Evolutionary conservation across 208 protist genomes (phyloP), one percentile per base, ranked within the genome.

Genomic region (Strigomonas culicis): DNA sequence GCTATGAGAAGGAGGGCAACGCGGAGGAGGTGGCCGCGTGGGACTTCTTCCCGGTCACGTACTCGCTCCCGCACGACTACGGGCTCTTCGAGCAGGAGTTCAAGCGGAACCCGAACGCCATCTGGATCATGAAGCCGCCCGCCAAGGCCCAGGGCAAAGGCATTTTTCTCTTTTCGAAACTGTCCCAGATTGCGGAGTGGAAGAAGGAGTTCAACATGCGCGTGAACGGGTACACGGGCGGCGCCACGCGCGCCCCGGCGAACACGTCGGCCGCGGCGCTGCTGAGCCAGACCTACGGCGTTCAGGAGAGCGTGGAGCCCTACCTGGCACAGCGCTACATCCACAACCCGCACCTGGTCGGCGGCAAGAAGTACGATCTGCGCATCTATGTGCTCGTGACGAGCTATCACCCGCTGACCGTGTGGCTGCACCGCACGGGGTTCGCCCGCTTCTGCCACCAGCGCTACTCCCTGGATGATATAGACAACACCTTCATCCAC

Each of bases 51-150:
- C 97, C 97, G 2, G 65, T 77, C 15, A 98, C 97, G 21, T 99
- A 94, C 60, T 92, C 91, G 8, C 80, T 99, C 0, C 97, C 97
- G 15, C 78, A 87, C 64, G 97, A 99, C 52, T 99, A 98, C 77
- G 84, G 87, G 0, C 69, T 99, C 15, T 97, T 97, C 39, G 88
- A 97, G 82, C 81, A 98, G 71, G 96, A 97, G 70, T 98, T 97
- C 63, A 93, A 89, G 31, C 93, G 88, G 4, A 91, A 88, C 61
- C 88, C 78, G 0, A 94, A 93, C 59, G 70, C 78, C 1, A 81
- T 90, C 32, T 98, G 97, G 96, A 99, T 99, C 59, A 98, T 98
- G 96, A 99, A 99, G 75, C 97, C 97, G 17, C 94, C 97, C 0
- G 95, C 90, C 6, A 98, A 92, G 78, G 89, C 95, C 36, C 95